Evolutionary conservation across 164 flowering plant species (phyloP), one percentile per base, ranked within the genome.

Genomic region (Nelumbo lutea): DNA sequence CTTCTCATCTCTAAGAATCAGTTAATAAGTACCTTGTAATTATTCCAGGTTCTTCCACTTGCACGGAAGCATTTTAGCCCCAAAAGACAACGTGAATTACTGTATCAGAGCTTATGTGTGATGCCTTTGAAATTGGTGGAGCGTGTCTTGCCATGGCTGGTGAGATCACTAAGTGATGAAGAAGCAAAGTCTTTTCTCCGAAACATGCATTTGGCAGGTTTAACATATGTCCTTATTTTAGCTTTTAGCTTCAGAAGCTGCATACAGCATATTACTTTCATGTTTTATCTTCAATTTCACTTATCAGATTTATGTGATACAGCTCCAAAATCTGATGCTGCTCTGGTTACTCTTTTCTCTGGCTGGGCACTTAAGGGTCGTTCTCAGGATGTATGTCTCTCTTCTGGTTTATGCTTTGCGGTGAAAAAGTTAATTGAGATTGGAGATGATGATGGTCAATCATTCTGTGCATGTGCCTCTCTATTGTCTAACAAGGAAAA

Each of bases 291-390:
- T 61, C 68, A 60, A 75, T 68, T 63, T 67, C 58, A 43, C 39
- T 7, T 51, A 1, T 3, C 27, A 27, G 27, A 27, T 27, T 69
- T 50, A 42, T 65, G 5, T 75, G 68, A 64, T 87, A 81, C 91
- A 95, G 98, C 96, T 78, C 97, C 98, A 56, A 77, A 78, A 47
- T 81, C 94, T 52, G 97, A 95, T 80, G 73, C 74, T 73, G 96
- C 97, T 61, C 74, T 95, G 64, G 88, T 90, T 39, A 87, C 96
- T 13, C 90, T 95, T 61, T 92, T 95, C 77, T 82, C 88, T 79
- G 98, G 97, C 60, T 94, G 98, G 98, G 98, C 96, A 59, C 90
- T 96, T 81, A 94, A 91, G 79, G 96, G 93, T 71, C 86, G 83
- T 61, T 57, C 79, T 48, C 68, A 73, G 64, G 81, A 79, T 65